Conservation (phyloP, 257 asterid species). For the Petrea volubilis region DNA sequence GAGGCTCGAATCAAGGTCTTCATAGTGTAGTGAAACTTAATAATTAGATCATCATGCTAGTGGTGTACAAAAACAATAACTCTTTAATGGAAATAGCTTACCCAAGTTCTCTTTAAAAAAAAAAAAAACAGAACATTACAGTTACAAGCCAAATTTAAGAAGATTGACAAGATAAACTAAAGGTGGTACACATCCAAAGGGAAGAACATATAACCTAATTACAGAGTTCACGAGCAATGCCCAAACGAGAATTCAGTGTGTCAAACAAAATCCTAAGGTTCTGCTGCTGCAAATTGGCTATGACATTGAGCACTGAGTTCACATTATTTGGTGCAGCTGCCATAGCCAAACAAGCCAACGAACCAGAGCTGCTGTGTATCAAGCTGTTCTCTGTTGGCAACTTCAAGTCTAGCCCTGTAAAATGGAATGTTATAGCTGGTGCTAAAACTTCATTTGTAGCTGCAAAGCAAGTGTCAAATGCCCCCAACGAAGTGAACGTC, state of each 20-base stretch:
- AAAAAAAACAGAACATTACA: neutral
- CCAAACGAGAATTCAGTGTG: conserved; percentile 61
- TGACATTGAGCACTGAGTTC: conserved; percentile 69
- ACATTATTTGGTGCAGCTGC: conserved; percentile 71
- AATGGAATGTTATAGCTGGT: conserved; percentile 57
- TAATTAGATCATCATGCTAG: no score
- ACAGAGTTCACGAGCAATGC: conserved; percentile 82
- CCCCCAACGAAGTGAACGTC: conserved; percentile 67
- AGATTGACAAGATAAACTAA: neutral
- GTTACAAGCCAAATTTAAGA: neutral
- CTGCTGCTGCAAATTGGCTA: conserved; percentile 94
- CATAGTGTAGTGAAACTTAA: no score
- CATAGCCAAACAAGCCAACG: conserved; percentile 81
- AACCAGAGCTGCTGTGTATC: conserved; percentile 84
- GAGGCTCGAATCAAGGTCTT: no score
- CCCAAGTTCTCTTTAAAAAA: no score
- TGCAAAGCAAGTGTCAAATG: conserved; percentile 82
- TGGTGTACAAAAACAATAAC: no score
- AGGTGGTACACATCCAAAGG: neutral
- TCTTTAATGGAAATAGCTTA: neutral
- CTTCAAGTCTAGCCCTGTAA: conserved; percentile 64
- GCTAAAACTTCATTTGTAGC: conserved; percentile 58
- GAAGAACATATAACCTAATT: conserved; percentile 35
- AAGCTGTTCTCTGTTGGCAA: conserved; percentile 75
- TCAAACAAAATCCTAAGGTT: conserved; percentile 82